phyloP scores from a whole-genome alignment of 257 asterid species.

The Penstemon eatonii region DNA sequence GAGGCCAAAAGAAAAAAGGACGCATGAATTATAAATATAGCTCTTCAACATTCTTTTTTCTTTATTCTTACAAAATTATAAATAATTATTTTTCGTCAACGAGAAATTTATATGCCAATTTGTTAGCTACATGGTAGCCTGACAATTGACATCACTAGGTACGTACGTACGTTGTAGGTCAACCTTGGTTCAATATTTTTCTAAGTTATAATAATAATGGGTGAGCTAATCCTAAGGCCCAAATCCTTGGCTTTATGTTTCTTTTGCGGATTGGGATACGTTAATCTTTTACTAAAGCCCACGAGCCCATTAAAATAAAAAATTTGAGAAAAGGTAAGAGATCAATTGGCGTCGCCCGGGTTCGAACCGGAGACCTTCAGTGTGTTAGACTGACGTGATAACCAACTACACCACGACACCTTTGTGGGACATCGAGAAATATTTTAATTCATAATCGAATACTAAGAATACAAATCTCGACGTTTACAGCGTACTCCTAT shows the following conservation, averaged over 20 bases:
- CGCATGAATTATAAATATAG: background rate
- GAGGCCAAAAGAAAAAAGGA: background rate
- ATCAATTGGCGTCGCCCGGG: slow-evolving; percentile 27
- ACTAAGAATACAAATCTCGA: too few relatives aligned
- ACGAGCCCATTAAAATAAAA: too few relatives aligned
- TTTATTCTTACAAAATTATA: background rate
- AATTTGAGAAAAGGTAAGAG: too few relatives aligned
- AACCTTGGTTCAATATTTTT: background rate
- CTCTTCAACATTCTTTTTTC: too few relatives aligned
- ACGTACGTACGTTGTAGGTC: slow-evolving; percentile 16
- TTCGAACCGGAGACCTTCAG: slow-evolving; percentile 59
- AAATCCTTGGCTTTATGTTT: too few relatives aligned
- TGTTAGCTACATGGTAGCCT: slow-evolving; percentile 19
- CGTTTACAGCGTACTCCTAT: too few relatives aligned
- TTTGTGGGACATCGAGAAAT: too few relatives aligned
- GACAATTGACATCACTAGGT: slow-evolving; percentile 34
- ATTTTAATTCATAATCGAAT: too few relatives aligned
- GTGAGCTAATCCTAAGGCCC: too few relatives aligned
- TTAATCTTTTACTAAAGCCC: too few relatives aligned
- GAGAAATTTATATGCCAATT: background rate
- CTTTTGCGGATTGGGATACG: too few relatives aligned
- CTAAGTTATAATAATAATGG: background rate
- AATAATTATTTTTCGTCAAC: background rate
- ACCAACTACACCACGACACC: slow-evolving; percentile 76
- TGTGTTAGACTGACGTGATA: slow-evolving; percentile 71